Conservation (phyloP, 73 alveolate genomes). For the Paramecium sonneborni region DNA sequence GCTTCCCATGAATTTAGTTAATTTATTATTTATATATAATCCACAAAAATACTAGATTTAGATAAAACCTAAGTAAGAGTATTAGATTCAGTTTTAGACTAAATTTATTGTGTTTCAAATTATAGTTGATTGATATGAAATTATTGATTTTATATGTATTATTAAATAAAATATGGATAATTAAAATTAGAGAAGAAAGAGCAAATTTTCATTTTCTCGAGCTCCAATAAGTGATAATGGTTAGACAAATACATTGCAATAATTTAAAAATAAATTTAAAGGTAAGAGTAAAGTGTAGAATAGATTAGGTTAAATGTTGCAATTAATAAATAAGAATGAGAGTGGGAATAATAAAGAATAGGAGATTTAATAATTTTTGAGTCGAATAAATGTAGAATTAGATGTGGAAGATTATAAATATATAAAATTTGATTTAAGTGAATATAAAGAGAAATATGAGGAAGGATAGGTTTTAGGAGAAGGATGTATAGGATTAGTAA, state of each 20-base stretch:
- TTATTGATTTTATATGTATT: background rate
- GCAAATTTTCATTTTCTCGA: slow-evolving; percentile 45
- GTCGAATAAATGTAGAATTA: background rate
- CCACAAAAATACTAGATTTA: too few relatives aligned
- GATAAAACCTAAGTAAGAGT: too few relatives aligned
- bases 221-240: background rate
- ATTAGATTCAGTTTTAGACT: background rate
- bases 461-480: slow-evolving; percentile 56
- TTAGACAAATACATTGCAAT: background rate
- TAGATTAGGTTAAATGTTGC: background rate
- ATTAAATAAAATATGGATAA: background rate
- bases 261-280: slow-evolving; percentile 7
- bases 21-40: too few relatives aligned
- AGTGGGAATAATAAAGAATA: slow-evolving; percentile 15
- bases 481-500: slow-evolving; percentile 62
- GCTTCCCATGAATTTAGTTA: too few relatives aligned
- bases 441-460: background rate
- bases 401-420: background rate
- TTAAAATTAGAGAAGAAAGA: slow-evolving; percentile 20
- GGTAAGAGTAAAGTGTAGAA: background rate
- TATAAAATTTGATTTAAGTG: background rate
- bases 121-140: background rate
- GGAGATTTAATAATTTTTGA: background rate
- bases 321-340: background rate
- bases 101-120: background rate